A percentile compares a stretch with the other conserved stretches of the same genome.
Conservation (phyloP, 2,329 filamentous ascomycete species). For the Penicillium decumbens region DNA sequence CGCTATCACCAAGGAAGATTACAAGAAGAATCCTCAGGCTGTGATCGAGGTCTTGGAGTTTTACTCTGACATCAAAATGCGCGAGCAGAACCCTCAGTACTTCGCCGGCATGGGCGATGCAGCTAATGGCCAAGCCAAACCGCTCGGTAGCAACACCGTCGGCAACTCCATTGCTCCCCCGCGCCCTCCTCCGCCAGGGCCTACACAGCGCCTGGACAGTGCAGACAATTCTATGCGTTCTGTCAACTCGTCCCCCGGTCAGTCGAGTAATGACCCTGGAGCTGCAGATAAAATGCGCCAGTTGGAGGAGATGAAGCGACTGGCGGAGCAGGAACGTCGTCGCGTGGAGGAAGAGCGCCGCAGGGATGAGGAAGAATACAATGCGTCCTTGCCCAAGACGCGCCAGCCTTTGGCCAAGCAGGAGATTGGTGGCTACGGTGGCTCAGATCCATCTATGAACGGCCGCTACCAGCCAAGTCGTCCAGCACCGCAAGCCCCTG, state of each 20-base stretch:
- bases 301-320: conserved; percentile 50
- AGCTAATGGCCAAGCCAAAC: conserved; percentile 47
- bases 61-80: conserved; percentile 64
- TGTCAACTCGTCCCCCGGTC: conserved; percentile 31
- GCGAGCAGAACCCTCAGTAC: conserved; percentile 58
- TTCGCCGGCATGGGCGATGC: conserved; percentile 60
- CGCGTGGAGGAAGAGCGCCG: conserved; percentile 52
- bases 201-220: conserved; percentile 43
- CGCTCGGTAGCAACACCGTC: conserved; percentile 49
- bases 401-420: conserved; percentile 80
- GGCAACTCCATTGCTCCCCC: conserved; percentile 62
- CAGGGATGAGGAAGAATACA: conserved; percentile 75
- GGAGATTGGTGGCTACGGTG: conserved; percentile 71
- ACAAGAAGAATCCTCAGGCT: conserved; percentile 90
- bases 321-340: conserved; percentile 52
- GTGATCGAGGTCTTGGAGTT: conserved; percentile 64
- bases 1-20: conserved; percentile 96
- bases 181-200: conserved; percentile 57
- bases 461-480: conserved; percentile 77
- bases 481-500: conserved; percentile 74
- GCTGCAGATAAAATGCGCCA: conserved; percentile 43
- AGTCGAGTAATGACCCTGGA: conserved; percentile 52
- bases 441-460: conserved; percentile 47
- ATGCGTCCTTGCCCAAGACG: conserved; percentile 78
- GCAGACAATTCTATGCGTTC: conserved; percentile 34